Conservation (phyloP, 1,284 basidiomycete genomes). For the Heterobasidion irregulare region DNA sequence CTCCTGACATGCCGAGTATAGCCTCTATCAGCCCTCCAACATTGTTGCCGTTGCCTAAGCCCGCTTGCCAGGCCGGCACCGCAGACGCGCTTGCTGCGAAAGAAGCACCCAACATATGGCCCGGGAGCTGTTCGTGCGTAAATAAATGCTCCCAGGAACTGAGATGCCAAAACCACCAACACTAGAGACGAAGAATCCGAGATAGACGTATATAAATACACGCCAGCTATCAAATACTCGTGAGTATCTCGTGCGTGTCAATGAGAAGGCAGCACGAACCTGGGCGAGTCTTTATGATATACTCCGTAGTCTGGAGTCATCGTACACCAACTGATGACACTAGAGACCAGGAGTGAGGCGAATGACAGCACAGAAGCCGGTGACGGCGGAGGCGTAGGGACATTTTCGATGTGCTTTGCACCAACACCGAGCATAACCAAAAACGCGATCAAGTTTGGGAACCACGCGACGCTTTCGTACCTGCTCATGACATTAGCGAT, state of each 20-base stretch:
- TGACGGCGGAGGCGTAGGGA: conserved; percentile 17
- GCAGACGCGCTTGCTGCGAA: conserved; percentile 49
- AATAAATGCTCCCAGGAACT: background rate
- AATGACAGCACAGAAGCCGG: conserved; percentile 24
- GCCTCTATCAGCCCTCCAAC: conserved; percentile 51
- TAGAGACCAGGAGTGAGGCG: conserved; percentile 30
- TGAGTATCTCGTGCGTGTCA: no score
- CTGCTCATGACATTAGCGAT: conserved; percentile 12
- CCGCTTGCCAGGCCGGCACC: conserved; percentile 50
- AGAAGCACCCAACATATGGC: conserved; percentile 58
- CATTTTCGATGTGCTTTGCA: conserved; percentile 32
- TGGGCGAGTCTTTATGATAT: conserved; percentile 44
- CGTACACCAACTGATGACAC: conserved; percentile 44
- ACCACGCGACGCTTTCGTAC: conserved; percentile 57
- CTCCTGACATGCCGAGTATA: conserved; percentile 38
- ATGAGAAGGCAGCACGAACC: conserved; percentile 19
- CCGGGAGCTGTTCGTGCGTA: conserved; percentile 32
- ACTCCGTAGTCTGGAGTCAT: conserved; percentile 54
- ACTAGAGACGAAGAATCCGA: conserved; percentile 54
- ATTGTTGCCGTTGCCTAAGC: conserved; percentile 44
- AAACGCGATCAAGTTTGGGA: conserved; percentile 61
- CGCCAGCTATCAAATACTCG: conserved; percentile 22
- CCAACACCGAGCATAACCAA: conserved; percentile 58
- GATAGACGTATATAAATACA: conserved; percentile 58
- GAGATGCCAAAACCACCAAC: conserved; percentile 23